Conservation (phyloP, 1,284 basidiomycete species). For the Rhodotorula glutinis region DNA sequence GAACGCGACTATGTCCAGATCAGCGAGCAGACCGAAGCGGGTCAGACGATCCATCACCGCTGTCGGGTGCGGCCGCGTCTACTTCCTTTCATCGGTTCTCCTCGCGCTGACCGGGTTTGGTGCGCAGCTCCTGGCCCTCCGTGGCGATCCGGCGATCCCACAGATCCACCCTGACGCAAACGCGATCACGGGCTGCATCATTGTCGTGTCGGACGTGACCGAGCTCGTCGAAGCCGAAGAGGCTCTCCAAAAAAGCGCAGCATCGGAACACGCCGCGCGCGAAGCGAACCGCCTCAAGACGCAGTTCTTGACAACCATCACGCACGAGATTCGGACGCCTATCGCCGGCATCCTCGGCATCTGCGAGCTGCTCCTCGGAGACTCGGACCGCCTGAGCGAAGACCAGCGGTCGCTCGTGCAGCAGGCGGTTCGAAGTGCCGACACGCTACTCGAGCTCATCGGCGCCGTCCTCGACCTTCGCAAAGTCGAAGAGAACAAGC, state of each 20-base stretch:
- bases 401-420: slow-evolving; percentile 14
- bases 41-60: not conserved
- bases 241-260: slow-evolving; percentile 44
- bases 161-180: slow-evolving; percentile 10
- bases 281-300: slow-evolving; percentile 49
- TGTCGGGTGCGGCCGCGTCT: slow-evolving; percentile 16
- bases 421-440: slow-evolving; percentile 37
- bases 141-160: slow-evolving; percentile 21
- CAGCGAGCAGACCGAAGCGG: not conserved
- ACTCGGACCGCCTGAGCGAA: slow-evolving; percentile 1
- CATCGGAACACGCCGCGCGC: slow-evolving; percentile 48
- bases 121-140: slow-evolving; percentile 20
- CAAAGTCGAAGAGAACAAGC: slow-evolving; percentile 49
- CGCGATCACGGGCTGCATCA: slow-evolving; percentile 46
- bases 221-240: slow-evolving; percentile 45
- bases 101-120: no score
- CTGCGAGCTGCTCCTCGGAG: slow-evolving; percentile 39
- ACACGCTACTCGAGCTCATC: slow-evolving; percentile 40
- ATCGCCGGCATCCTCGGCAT: slow-evolving; percentile 39
- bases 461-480: slow-evolving; percentile 47
- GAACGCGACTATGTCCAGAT: not conserved
- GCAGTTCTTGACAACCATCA: slow-evolving; percentile 45
- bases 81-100: not conserved
- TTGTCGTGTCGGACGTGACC: slow-evolving; percentile 46
- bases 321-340: slow-evolving; percentile 33